Base-by-base conservation (phyloP, 371 early-diverging fungal genomes). In the Thermomucor indicae-seudaticae region DNA sequence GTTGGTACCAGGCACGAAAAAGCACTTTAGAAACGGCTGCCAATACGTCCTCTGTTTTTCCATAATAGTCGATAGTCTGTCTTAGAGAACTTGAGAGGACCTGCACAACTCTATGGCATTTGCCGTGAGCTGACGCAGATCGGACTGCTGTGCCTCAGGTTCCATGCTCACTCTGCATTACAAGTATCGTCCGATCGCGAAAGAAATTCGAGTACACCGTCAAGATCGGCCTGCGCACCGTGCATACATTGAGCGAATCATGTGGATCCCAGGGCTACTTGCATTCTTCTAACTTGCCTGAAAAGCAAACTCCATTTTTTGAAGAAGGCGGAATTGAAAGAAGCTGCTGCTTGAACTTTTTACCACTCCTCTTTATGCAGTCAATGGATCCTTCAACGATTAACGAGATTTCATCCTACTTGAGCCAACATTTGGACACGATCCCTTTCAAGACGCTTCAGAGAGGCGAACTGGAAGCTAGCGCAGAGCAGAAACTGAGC, bases 401-500 rank as follows among this genome's bases (percentile, higher is more conserved):
- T 10, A 7, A 32, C 32, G 32, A 32, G 32, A 32, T 51, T 7
- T 6, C n/a, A 32, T 32, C 16, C 27, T 44, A 46, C 25, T 24
- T 53, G 10, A 37, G 27, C 1, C 14, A 24, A 14, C 48, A 75
- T 47, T 19, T 69, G 12, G 58, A 55, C 34, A 44, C 7, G 6
- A 71, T 78, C 49, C 59, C 61, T 2, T 78, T 68, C 49, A 78
- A 75, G 45, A 55, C 73, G 2, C 49, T 78, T 17, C 52, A 67
- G 32, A 49, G 47, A 6, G 59, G 61, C 8, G 78, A 78, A 58
- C 20, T 30, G 6, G 75, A 75, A 31, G 20, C 49, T 3, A 42
- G 42, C 7, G 30, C 47, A 31, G 41, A 57, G 22, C 65, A 67
- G 37, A 70, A 75, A 50, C 34, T 69, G 6, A 7, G 25, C 4